These are phyloP conservation scores for Chytriomyces sp. DNA, from an alignment of 192 early-diverging fungal genomes.

Conservation along the genomic window DNA sequence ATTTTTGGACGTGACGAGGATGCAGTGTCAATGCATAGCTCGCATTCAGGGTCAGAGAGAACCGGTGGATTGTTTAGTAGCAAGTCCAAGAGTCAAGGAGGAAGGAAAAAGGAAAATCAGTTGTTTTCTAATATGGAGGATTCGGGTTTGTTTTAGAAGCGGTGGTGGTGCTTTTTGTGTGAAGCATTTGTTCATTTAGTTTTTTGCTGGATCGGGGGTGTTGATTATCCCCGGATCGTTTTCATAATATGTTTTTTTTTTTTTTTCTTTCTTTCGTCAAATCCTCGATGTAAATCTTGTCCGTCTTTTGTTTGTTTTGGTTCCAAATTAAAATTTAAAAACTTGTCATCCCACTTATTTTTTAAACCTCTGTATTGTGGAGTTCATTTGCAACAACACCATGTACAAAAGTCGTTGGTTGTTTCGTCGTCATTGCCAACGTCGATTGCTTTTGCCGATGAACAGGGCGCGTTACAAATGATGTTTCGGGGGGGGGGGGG, in stretches of 20 bases:
- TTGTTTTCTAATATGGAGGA: not conserved
- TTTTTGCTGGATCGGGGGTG: not conserved
- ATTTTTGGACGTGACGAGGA: not conserved
- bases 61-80: not conserved
- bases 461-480: too few species aligned
- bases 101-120: not conserved
- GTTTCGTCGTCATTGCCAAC: too few species aligned
- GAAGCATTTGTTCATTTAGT: not conserved
- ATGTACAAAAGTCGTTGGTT: too few species aligned
- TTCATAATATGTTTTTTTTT: not conserved
- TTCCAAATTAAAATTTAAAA: too few species aligned
- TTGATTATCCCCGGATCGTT: not conserved
- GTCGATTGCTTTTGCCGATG: too few species aligned
- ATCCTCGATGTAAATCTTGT: not conserved
- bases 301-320: not conserved
- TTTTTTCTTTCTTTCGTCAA: too few species aligned
- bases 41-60: not conserved
- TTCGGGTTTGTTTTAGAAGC: not conserved
- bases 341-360: not conserved
- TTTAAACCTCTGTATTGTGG: too few species aligned
- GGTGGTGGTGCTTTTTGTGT: too few species aligned
- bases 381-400: too few species aligned
- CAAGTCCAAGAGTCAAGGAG: not conserved
- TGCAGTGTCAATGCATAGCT: not conserved
- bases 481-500: too few species aligned